Evolutionary conservation across 106 monocot genomes (phyloP).

Genomic region (Dioscorea alata): DNA sequence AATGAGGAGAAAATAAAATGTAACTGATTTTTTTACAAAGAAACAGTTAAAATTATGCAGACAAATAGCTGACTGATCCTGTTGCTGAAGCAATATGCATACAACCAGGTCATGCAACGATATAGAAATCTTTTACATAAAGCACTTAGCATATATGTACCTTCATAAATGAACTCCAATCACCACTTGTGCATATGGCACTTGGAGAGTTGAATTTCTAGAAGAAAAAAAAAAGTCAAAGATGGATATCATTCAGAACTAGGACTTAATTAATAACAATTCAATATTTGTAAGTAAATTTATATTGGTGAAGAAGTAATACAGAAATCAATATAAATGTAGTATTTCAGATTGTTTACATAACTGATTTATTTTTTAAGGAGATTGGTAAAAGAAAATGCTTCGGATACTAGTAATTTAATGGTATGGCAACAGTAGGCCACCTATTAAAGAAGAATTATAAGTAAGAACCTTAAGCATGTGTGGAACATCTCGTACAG

Average conservation of each 20-base stretch:
- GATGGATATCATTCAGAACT: too few relatives aligned
- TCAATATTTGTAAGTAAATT: too few relatives aligned
- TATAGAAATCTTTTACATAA: too few relatives aligned
- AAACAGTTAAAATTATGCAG: too few relatives aligned
- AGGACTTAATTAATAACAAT: too few relatives aligned
- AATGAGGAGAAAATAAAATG: too few relatives aligned
- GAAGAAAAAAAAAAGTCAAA: conserved; percentile 10
- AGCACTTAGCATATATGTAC: conserved; percentile 17
- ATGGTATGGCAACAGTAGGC: background rate
- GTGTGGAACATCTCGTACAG: conserved; percentile 66
- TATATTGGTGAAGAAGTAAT: too few relatives aligned
- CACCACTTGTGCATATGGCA: conserved; percentile 55
- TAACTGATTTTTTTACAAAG: too few relatives aligned
- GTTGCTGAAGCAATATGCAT: too few relatives aligned
- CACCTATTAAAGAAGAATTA: background rate
- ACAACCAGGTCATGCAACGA: too few relatives aligned
- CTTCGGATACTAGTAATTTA: background rate
- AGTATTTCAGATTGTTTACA: background rate
- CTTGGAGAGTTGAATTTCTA: conserved; percentile 96
- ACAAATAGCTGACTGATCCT: too few relatives aligned
- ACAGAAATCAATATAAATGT: too few relatives aligned
- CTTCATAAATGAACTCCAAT: conserved; percentile 85
- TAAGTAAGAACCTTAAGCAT: conserved; percentile 58
- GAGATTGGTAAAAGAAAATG: background rate
- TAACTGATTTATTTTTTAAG: background rate